Evolutionary conservation across 1,139 yeast genomes (phyloP).

Genomic region (Hyphopichia fennica): DNA sequence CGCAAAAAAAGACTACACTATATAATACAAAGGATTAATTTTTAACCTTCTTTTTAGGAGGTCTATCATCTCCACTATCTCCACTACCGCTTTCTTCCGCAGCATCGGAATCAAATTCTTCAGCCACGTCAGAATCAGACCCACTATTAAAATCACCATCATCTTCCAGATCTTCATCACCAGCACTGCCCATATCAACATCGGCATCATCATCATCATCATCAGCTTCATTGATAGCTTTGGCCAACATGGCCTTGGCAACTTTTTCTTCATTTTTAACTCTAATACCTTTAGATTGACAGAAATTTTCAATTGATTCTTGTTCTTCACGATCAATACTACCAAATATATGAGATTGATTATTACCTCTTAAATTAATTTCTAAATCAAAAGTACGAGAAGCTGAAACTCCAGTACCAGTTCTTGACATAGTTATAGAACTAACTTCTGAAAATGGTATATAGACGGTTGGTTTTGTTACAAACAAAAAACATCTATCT

Average conservation of each 20-base stretch:
- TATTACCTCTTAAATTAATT: conserved; percentile 64
- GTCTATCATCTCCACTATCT: conserved; percentile 41
- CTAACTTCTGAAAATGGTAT: conserved; percentile 84
- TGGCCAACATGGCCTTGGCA: conserved; percentile 76
- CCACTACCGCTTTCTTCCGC: conserved; percentile 37
- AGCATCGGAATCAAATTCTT: conserved; percentile 82
- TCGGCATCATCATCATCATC: conserved; percentile 58
- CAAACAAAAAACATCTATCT: conserved; percentile 86
- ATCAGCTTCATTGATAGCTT: conserved; percentile 71
- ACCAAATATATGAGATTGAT: conserved; percentile 79
- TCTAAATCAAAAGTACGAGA: conserved; percentile 93
- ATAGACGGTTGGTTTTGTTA: conserved; percentile 91
- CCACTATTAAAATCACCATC: conserved; percentile 69
- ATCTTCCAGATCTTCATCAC: conserved; percentile 66
- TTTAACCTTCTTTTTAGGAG: conserved; percentile 48
- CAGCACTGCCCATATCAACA: conserved; percentile 75
- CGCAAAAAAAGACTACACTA: not conserved
- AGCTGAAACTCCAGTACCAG: conserved; percentile 76
- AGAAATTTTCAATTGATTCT: conserved; percentile 69
- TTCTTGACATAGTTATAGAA: conserved; percentile 80
- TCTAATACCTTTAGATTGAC: conserved; percentile 72
- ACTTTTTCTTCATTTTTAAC: conserved; percentile 89
- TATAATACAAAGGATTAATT: conserved; percentile 10
- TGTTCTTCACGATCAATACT: conserved; percentile 92
- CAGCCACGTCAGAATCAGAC: conserved; percentile 74